These are phyloP conservation scores for Pyrenophora teres DNA, from an alignment of 2,329 filamentous ascomycete genomes.

Conservation along the genomic window DNA sequence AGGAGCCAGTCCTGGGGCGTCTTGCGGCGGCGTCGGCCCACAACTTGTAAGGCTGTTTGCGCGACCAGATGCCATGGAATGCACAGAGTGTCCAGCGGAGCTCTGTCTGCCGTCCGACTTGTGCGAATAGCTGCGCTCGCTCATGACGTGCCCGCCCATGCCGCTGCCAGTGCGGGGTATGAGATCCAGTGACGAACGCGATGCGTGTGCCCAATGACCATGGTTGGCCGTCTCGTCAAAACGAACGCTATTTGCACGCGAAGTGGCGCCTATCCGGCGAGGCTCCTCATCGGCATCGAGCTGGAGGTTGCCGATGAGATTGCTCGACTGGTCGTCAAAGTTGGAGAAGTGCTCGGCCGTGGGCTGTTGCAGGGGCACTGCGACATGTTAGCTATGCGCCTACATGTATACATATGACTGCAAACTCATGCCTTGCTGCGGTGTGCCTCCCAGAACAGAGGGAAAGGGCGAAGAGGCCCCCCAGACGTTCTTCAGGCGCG, in stretches of 20 bases:
- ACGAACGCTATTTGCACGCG: slow-evolving; percentile 92
- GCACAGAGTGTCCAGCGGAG: slow-evolving; percentile 82
- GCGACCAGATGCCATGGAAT: slow-evolving; percentile 76
- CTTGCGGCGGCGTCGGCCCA: slow-evolving; percentile 77
- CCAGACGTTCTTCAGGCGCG: slow-evolving; percentile 82
- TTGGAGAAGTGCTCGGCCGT: slow-evolving; percentile 85
- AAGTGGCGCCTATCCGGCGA: slow-evolving; percentile 81
- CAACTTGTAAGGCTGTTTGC: slow-evolving; percentile 73
- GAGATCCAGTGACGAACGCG: slow-evolving; percentile 82
- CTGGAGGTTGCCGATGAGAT: slow-evolving; percentile 78
- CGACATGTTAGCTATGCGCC: slow-evolving; percentile 19
- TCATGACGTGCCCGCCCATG: slow-evolving; percentile 77
- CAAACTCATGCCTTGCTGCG: slow-evolving; percentile 74
- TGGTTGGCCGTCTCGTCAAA: slow-evolving; percentile 97
- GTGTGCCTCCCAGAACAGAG: slow-evolving; percentile 78
- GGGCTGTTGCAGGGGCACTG: slow-evolving; percentile 79
- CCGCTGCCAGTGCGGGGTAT: slow-evolving; percentile 79
- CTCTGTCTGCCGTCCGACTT: slow-evolving; percentile 95
- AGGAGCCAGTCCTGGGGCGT: slow-evolving; percentile 76
- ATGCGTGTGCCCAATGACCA: slow-evolving; percentile 83
- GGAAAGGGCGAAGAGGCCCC: slow-evolving; percentile 83
- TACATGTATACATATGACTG: background rate
- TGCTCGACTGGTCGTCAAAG: slow-evolving; percentile 84
- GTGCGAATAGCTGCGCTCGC: slow-evolving; percentile 88
- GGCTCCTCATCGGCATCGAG: slow-evolving; percentile 87